phyloP scores from a whole-genome alignment of 352 stramenopile species.

The Ophiocytium majus region DNA sequence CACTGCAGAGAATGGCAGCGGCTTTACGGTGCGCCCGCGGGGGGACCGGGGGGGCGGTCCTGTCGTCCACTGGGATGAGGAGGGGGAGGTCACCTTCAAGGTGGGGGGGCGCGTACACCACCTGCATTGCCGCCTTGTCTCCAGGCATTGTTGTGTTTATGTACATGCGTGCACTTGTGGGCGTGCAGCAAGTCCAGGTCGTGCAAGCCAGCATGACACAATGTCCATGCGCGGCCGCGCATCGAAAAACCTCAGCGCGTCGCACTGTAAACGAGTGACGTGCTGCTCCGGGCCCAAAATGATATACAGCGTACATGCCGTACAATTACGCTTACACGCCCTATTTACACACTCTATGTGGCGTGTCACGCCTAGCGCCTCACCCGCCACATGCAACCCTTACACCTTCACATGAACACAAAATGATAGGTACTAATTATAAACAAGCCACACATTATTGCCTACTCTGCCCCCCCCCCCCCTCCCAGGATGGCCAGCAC shows the following conservation, averaged over 20 bases:
- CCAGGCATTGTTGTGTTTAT: not conserved
- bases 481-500: conserved; percentile 25
- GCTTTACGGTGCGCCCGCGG: not conserved
- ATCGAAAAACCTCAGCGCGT: too few species aligned
- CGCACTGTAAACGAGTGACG: too few species aligned
- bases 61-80: not conserved
- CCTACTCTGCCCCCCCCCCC: too few species aligned
- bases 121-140: not conserved
- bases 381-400: not conserved
- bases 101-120: not conserved
- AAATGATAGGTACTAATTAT: not conserved
- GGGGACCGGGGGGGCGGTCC: too few species aligned
- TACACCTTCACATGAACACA: not conserved
- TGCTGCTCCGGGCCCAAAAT: not conserved
- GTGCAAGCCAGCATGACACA: too few species aligned
- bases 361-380: not conserved
- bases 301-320: not conserved
- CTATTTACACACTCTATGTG: not conserved
- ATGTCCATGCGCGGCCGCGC: too few species aligned
- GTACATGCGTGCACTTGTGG: not conserved
- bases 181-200: not conserved
- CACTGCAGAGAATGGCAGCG: too few species aligned
- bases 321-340: not conserved
- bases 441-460: not conserved
- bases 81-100: not conserved